A percentile compares a stretch with the other conserved stretches of the same genome.
These are phyloP conservation scores for Pestalotiopsis sp. DNA, from an alignment of 2,329 filamentous ascomycete genomes.

Conservation along the genomic window DNA sequence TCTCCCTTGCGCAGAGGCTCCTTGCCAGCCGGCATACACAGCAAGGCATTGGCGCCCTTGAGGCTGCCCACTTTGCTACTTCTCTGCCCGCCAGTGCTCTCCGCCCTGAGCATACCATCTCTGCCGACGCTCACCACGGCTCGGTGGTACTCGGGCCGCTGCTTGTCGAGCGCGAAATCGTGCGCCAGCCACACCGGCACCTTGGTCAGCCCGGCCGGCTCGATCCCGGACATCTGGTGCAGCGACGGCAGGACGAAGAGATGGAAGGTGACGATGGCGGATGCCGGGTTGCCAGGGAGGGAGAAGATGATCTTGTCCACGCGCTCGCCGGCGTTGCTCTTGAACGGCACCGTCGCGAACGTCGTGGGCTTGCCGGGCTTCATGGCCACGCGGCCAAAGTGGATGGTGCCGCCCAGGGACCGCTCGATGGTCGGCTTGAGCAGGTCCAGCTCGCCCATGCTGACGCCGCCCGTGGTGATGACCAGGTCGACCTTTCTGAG, in stretches of 20 bases:
- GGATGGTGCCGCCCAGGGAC: conserved; percentile 85
- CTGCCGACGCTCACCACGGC: conserved; percentile 67
- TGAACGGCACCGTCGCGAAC: conserved; percentile 82
- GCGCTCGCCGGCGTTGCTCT: conserved; percentile 60
- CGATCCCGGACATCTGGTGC: conserved; percentile 74
- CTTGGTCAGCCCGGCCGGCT: conserved; percentile 68
- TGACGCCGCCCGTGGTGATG: conserved; percentile 91
- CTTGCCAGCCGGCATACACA: conserved; percentile 71
- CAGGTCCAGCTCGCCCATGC: conserved; percentile 96
- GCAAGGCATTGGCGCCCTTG: conserved; percentile 82
- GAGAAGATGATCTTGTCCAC: conserved; percentile 79
- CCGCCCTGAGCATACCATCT: conserved; percentile 72
- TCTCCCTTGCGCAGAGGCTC: conserved; percentile 69
- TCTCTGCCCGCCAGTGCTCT: conserved; percentile 85
- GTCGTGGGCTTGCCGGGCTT: conserved; percentile 98
- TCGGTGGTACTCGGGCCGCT: conserved; percentile 88
- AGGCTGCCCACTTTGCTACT: conserved; percentile 90
- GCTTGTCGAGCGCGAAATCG: conserved; percentile 73
- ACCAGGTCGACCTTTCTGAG: conserved; percentile 78
- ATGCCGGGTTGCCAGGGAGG: conserved; percentile 91
- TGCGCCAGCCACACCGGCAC: conserved; percentile 74
- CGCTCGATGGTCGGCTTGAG: conserved; percentile 96
- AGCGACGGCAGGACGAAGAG: conserved; percentile 90
- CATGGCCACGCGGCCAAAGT: conserved; percentile 96
- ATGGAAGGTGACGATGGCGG: conserved; percentile 89